Conservation (phyloP, 139 green algal species). For the Pycnococcus provasolii region DNA sequence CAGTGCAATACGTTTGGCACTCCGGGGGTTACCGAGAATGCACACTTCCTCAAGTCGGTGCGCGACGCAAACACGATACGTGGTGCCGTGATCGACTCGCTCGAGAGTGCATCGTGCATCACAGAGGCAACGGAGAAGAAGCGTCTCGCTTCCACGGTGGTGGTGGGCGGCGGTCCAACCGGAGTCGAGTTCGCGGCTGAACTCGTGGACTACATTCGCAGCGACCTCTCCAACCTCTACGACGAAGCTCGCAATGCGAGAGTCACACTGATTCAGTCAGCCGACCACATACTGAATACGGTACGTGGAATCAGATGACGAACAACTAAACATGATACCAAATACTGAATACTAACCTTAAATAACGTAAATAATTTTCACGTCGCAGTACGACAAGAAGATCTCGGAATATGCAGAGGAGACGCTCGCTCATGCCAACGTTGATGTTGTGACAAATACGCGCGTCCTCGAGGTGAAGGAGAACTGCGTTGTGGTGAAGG, state of each 20-base stretch:
- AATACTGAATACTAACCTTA: background rate
- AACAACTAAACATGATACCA: conserved; percentile 10
- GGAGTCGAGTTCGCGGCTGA: conserved; percentile 69
- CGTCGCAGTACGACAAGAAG: conserved; percentile 72
- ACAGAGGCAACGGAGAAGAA: conserved; percentile 45
- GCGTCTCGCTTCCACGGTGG: conserved; percentile 54
- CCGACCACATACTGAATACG: conserved; percentile 10
- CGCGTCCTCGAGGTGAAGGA: conserved; percentile 33
- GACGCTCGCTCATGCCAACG: conserved; percentile 46
- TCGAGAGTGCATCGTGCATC: conserved; percentile 61
- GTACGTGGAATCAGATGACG: conserved; percentile 12
- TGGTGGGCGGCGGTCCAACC: conserved; percentile 73
- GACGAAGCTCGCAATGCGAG: background rate
- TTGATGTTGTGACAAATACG: conserved; percentile 30
- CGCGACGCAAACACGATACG: conserved; percentile 34
- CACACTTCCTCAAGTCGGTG: conserved; percentile 71
- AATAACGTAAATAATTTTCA: conserved; percentile 58
- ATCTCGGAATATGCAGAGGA: conserved; percentile 68
- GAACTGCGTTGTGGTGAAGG: conserved; percentile 7
- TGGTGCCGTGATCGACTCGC: conserved; percentile 31
- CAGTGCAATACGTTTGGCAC: conserved; percentile 62
- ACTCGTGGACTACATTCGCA: conserved; percentile 54
- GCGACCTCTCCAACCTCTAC: conserved; percentile 32
- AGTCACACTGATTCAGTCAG: conserved; percentile 15
- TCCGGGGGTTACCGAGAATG: conserved; percentile 59